A percentile compares a stretch with the other conserved stretches of the same genome.
phyloP scores from a whole-genome alignment of 768 basidiomycete genomes.

The Lentinula boryana region DNA sequence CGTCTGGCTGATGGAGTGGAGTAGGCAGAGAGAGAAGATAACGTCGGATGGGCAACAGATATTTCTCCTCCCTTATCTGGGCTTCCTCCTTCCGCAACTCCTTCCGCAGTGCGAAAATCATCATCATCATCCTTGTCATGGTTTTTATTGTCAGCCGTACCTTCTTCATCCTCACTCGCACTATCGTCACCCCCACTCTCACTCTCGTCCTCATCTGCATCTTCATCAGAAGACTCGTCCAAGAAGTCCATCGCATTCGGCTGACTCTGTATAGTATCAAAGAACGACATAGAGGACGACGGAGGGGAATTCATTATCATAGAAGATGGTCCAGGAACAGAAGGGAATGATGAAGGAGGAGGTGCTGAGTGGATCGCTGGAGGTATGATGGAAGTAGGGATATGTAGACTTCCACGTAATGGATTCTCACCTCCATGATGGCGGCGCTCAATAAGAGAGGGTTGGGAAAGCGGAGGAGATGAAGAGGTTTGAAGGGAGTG shows the following conservation, averaged over 20 bases:
- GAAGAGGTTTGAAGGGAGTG: neutral
- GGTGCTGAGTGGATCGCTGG: conserved; percentile 55
- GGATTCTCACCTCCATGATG: neutral
- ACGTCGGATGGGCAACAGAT: conserved; percentile 9
- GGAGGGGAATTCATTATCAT: conserved; percentile 19
- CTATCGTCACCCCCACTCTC: neutral
- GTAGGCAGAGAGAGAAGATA: neutral
- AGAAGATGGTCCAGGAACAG: neutral
- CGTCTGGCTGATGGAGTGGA: conserved; percentile 15
- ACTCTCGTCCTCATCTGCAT: conserved; percentile 15
- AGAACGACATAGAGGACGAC: conserved; percentile 65
- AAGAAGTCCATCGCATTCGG: conserved; percentile 71
- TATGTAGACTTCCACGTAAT: conserved; percentile 32
- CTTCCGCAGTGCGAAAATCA: conserved; percentile 14
- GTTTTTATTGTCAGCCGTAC: conserved; percentile 24
- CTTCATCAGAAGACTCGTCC: conserved; percentile 52
- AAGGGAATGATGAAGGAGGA: neutral
- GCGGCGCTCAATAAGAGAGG: neutral
- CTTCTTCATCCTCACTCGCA: conserved; percentile 7
- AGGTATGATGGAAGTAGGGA: conserved; percentile 37
- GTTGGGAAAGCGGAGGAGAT: neutral
- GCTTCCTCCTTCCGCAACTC: conserved; percentile 24
- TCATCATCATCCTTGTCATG: conserved; percentile 31
- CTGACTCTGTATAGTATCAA: conserved; percentile 66
- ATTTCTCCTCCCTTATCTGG: conserved; percentile 24